Base-by-base conservation (phyloP, 306 rosid genomes). In the Clitoria ternatea region DNA sequence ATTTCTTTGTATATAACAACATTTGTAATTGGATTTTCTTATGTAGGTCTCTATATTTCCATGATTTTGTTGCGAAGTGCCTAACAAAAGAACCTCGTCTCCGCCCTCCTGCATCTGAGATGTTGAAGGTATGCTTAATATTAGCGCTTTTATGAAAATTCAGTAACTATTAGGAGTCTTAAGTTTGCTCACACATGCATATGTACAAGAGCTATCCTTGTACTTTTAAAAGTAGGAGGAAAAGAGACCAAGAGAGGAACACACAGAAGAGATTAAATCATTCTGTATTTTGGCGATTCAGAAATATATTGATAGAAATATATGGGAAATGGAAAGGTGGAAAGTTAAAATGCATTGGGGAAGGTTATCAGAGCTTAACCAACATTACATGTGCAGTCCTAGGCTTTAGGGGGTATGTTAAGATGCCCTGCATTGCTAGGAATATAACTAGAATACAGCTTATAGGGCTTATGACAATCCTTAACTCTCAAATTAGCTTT, bases 1-100 rank as follows among this genome's bases (percentile, higher is more conserved):
- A 36, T 60, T 24, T 44, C 60, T 62, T 53, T 36, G 27, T 35
- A 15, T 14, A 48, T 24, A 56, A 22, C 9, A 24, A 20, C 56
- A 26, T 35, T 77, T 64, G 54, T 29, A 45, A 53, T 57, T 45
- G 69, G 47, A 54, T 69, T 77, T 81, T 67, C 69, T 65, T 71
- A 76, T 82, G 59, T 80, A 91, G 99, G 97, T 94, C 99, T 72
- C 83, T 94, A 17, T 76, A 89, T 83, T 91, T 94, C 84, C 99
- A 94, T 70, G 99, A 94, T 82, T 94, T 94, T 85, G 90, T 94
- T 70, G 99, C 99, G 0, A 94, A 94, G 81, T 87, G 96, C 85
- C 88, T 94, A 59, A 94, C 97, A 27, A 94, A 94, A 79, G 99
- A 94, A 54, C 95, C 99, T 48, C 97, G 99, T 17, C 75, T 81